Evolutionary conservation across 495 filamentous ascomycete genomes (phyloP), one percentile per base, ranked within the genome.

Genomic region (Penicillium taxi): DNA sequence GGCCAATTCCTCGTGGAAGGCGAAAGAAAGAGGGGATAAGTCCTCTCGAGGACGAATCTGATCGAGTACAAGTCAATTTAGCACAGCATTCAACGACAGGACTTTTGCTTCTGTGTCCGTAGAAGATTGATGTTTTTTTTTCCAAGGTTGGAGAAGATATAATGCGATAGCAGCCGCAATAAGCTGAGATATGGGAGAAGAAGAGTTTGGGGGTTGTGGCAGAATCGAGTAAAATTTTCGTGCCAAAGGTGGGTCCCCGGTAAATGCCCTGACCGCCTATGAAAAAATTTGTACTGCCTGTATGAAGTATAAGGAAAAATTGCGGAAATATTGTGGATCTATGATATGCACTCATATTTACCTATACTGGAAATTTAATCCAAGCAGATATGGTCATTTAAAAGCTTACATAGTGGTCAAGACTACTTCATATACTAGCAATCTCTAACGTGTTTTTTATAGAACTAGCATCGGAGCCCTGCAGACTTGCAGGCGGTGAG

Each of bases 11-110:
- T 65, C 53, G 46, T 50, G 36, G 39, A 39, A 44, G 59, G 63
- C 37, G 47, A 25, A 32, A 27, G 39, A 37, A 39, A 26, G 53
- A 57, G 58, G 53, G 60, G 47, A 53, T 54, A 50, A 56, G 64
- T 66, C 64, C 64, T 69, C 64, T 56, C 55, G 53, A 37, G 64
- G 64, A 66, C 63, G 56, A 42, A 58, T 50, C 42, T 44, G 39
- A 32, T 35, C 48, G 42, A 53, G 45, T 45, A 44, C 40, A 45
- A 46, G 49, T 60, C 50, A 55, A 59, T 66, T 60, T 61, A 69
- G 47, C 59, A 55, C 61, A 65, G 58, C 65, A 69, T 67, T 49
- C 59, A 53, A 60, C 54, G 63, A 41, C 39, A 55, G 47, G 40
- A 53, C 40, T 48, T 45, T 52, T 13, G 26, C 26, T 27, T 26